Base-by-base conservation (phyloP, 768 basidiomycete genomes). In the Obba rivulosa region DNA sequence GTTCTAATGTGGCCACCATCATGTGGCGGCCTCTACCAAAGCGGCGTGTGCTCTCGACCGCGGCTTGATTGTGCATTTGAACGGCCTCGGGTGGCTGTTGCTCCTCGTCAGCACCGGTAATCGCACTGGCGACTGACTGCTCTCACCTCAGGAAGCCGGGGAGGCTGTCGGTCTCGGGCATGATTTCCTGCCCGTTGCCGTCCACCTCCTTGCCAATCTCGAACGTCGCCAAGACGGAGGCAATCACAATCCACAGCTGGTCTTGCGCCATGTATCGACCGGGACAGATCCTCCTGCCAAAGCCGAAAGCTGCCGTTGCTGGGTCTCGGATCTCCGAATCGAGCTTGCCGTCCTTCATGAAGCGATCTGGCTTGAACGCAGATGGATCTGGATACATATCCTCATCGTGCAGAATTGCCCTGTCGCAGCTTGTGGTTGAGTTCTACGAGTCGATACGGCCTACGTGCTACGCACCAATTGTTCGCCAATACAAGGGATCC, bases 391-490 rank as follows among this genome's bases (percentile, higher is more conserved):
- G 49, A 45, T 71, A 74, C 28, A 59, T 61, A 20, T 59, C 52
- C 21, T 64, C 63, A 50, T 74, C 69, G 28, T 70, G 69, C 21
- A 71, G 47, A 34, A 71, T 71, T 9, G 70, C 62, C 69, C 69
- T 71, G 45, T 31, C 28, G 28, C 28, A 31, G 28, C 28, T n/a
- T n/a, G 13, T 31, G 13, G 13, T 13, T 7, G 28, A 31, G 28
- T 31, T 31, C 7, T 7, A 5, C 28, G 13, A 13, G 28, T 7
- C 5, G 13, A 31, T 31, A 13, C 28, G 28, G 13, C 13, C 16
- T 5, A 16, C 5, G 8, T 39, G 38, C 16, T 44, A 16, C 37
- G 41, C 25, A 58, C 62, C 58, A 56, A 25, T 62, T 23, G 41
- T 62, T 60, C 5, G 51, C 52, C 23, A 61, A 51, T 4, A 58